These are phyloP conservation scores for Didymella lethalis DNA, from an alignment of 2,329 filamentous ascomycete species.

Conservation along the genomic window DNA sequence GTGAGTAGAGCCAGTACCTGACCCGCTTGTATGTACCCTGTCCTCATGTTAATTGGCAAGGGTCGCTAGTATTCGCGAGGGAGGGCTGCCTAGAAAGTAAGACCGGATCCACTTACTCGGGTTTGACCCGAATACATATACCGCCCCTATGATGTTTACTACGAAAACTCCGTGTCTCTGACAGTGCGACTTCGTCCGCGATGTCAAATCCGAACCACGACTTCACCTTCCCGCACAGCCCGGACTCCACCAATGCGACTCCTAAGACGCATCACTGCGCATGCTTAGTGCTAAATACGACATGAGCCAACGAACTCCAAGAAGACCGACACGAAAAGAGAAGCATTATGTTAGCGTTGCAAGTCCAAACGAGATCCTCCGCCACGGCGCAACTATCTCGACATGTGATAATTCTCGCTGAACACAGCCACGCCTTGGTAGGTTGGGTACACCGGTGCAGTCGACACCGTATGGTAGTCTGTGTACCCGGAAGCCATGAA, in stretches of 20 bases:
- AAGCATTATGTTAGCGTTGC: not conserved
- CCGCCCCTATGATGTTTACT: not conserved
- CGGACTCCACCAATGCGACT: not conserved
- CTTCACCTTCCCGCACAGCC: too few relatives aligned
- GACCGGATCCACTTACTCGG: not conserved
- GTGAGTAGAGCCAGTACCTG: not conserved
- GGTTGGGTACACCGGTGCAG: constrained; percentile 2
- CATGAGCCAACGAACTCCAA: not conserved
- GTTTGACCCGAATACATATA: not conserved
- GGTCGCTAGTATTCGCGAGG: not conserved
- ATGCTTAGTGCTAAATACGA: not conserved
- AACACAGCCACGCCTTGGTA: constrained; percentile 7
- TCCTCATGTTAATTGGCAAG: not conserved
- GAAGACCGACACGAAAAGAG: not conserved
- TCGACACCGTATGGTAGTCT: constrained; percentile 10
- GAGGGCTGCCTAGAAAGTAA: not conserved
- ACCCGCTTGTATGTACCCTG: not conserved
- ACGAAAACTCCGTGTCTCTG: not conserved
- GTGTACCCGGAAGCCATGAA: constrained; percentile 3
- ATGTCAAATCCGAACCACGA: not conserved
- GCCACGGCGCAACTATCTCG: not conserved
- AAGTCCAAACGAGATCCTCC: not conserved
- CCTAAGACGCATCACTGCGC: not conserved
- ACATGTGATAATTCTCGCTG: constrained; percentile 12
- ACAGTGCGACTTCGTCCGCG: not conserved